Evolutionary conservation across 257 asterid genomes (phyloP).

Genomic region (Agastache rugosa): DNA sequence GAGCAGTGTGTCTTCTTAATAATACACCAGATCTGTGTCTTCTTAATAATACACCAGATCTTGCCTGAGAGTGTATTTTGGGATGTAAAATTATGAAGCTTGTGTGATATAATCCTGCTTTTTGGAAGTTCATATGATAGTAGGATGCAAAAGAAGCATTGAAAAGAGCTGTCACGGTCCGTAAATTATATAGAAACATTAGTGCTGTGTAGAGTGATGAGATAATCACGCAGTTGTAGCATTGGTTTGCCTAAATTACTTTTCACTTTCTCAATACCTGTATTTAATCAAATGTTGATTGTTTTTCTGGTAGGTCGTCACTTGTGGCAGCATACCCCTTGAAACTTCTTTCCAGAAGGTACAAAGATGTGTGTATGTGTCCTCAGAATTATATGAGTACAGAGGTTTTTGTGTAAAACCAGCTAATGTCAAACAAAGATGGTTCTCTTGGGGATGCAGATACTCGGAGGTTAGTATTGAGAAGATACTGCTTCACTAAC

Average conservation of each 20-base stretch:
- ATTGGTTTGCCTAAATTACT: constrained; percentile 16
- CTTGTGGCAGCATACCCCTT: constrained; percentile 98
- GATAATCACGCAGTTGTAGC: not conserved
- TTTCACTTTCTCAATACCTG: constrained; percentile 13
- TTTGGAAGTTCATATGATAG: constrained; percentile 3
- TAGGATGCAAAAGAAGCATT: not conserved
- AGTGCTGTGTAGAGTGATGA: not conserved
- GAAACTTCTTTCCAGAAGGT: constrained; percentile 88
- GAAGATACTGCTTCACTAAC: constrained; percentile 15
- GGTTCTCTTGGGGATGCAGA: constrained; percentile 89
- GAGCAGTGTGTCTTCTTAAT: constrained; percentile 5
- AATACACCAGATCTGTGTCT: constrained; percentile 5
- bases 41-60: not conserved
- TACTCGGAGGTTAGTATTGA: constrained; percentile 79
- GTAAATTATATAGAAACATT: not conserved
- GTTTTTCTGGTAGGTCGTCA: constrained; percentile 66
- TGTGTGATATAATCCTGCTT: not conserved
- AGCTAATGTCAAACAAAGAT: constrained; percentile 64
- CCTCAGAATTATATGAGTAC: constrained; percentile 88
- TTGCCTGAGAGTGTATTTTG: constrained; percentile 15
- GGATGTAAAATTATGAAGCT: not conserved
- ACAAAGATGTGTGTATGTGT: constrained; percentile 79
- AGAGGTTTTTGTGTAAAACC: constrained; percentile 80
- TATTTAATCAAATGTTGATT: constrained; percentile 4
- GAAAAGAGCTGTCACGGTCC: not conserved